Evolutionary conservation across 2,329 filamentous ascomycete genomes (phyloP), one percentile per base, ranked within the genome.

Genomic region (Cordyceps fumosorosea): DNA sequence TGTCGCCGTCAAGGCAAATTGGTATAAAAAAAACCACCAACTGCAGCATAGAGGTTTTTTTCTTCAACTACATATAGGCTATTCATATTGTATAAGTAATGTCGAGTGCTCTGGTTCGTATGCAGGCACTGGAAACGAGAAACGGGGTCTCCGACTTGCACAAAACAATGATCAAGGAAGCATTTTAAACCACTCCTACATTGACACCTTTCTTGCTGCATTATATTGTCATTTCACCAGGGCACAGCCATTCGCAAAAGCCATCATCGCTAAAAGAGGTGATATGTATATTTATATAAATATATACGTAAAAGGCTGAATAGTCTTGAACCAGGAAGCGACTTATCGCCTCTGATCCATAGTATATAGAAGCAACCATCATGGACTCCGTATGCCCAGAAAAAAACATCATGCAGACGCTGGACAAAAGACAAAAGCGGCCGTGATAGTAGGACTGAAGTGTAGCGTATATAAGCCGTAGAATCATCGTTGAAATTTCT

Each of bases 351-450:
- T 37, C 34, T 37, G 10, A n/a, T 22, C 22, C 52, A 20, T 18
- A 12, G 51, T 51, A 56, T 56, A 62, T 48, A 18, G 45, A 44
- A 60, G 56, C 48, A 60, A 53, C 37, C 60, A 24, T n/a, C 32
- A 61, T 29, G 26, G 22, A 62, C 54, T 51, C 60, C 45, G 22
- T 24, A 40, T 10, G 7, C 29, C 29, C 24, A 32, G 22, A 24
- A 45, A 50, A 32, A 16, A 53, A 53, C 56, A 32, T 45, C 56
- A 58, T 58, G 29, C 29, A 51, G 12, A 14, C 16, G 56, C 34
- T 42, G 29, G 47, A 34, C 45, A 11, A n/a, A 18, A 56, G 22
- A 32, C 3, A 32, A 44, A 44, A 8, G 34, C 56, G 34, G 48
- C 57, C 57, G 37, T 53, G 26, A 53, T 16, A 14, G 37, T 24